Evolutionary conservation across 495 filamentous ascomycete species (phyloP).

Genomic region (Neurospora sp.): DNA sequence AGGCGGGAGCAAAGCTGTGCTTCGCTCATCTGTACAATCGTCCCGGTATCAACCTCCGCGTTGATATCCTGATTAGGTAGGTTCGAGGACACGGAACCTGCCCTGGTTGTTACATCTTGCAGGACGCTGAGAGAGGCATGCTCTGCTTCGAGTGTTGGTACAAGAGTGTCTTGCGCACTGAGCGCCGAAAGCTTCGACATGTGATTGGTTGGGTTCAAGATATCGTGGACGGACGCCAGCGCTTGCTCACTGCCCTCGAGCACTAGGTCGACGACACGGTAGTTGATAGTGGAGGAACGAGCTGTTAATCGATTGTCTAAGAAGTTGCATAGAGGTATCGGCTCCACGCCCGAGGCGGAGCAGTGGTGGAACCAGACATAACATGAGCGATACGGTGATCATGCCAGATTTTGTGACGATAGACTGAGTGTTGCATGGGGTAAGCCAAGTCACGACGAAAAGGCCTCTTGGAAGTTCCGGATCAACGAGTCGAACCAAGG

Average conservation of each 20-base stretch:
- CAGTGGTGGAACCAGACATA: no score
- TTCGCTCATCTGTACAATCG: neutral
- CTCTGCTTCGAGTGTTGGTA: neutral
- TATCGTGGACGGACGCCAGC: neutral
- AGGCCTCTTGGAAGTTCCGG: no score
- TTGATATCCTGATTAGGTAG: neutral
- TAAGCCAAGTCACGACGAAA: no score
- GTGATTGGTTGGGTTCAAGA: neutral
- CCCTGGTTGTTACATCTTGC: neutral
- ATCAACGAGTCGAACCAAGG: no score
- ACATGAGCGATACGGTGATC: no score
- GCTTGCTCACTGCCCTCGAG: neutral
- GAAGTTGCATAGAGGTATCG: no score
- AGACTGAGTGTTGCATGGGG: no score
- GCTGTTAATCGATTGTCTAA: no score
- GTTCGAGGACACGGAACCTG: neutral
- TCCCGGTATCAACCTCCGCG: neutral
- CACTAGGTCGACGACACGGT: neutral
- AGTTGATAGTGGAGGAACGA: no score
- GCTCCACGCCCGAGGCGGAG: no score
- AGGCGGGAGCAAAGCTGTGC: neutral
- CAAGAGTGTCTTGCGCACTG: neutral
- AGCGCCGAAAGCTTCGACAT: neutral
- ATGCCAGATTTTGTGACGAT: no score
- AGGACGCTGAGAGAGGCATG: neutral